Percentiles rank a stretch among this genome's conserved stretches.
These are phyloP conservation scores for Pseudopyricularia javanii DNA, from an alignment of 2,329 filamentous ascomycete species.

Conservation along the genomic window DNA sequence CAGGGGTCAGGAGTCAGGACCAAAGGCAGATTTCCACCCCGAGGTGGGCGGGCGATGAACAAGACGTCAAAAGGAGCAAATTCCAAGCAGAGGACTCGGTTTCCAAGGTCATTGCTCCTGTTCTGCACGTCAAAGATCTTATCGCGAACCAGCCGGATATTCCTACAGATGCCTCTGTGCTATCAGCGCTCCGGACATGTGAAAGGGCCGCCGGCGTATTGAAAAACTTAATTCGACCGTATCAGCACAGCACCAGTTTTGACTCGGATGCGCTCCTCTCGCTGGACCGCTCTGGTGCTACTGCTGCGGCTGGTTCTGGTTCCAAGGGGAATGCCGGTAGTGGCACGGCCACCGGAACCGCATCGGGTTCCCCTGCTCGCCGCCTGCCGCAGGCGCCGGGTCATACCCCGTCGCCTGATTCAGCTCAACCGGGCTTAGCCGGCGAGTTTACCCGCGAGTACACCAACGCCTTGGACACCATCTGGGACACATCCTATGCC, in stretches of 20 bases:
- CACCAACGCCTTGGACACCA: constrained; percentile 32
- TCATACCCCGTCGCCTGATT: constrained; percentile 1
- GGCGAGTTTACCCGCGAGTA: constrained; percentile 14
- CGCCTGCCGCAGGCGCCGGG: constrained; percentile 2
- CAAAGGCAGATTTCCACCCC: constrained; percentile 4
- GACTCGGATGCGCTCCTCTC: constrained; percentile 35
- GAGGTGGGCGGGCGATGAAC: neutral
- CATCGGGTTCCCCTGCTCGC: neutral
- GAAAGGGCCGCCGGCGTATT: constrained; percentile 26
- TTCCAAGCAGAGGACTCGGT: constrained; percentile 18
- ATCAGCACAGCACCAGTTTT: constrained; percentile 22
- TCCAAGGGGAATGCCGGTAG: neutral
- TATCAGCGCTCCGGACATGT: constrained; percentile 30
- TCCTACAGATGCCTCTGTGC: constrained; percentile 28
- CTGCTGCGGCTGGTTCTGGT: neutral
- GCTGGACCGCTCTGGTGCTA: constrained; percentile 14
- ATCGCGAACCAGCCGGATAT: constrained; percentile 32
- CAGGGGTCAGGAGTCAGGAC: neutral
- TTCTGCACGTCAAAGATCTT: constrained; percentile 27
- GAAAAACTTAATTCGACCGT: constrained; percentile 22
- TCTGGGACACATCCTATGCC: constrained; percentile 51
- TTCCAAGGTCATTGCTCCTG: constrained; percentile 24
- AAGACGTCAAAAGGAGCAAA: neutral
- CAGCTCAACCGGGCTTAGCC: neutral
- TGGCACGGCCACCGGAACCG: neutral